Evolutionary conservation across 306 rosid species (phyloP), one percentile per base, ranked within the genome.

Genomic region (Quercus dentata): DNA sequence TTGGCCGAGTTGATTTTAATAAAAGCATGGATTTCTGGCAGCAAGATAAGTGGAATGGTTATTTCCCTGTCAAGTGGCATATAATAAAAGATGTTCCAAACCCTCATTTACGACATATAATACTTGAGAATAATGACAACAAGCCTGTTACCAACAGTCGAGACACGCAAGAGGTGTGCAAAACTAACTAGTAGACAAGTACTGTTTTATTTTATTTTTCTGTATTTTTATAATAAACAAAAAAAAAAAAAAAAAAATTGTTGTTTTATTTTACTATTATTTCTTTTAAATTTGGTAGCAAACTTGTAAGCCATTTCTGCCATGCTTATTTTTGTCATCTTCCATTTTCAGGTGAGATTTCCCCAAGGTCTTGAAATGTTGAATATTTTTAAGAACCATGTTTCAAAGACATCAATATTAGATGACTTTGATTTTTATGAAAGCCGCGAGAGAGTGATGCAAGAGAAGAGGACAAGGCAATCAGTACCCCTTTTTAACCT

Each of bases 1-100:
- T 62, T 10, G 96, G 92, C 4, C 87, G 74, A 19, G 97, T 92
- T 25, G 97, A 92, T 80, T 92, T 89, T 82, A 84, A 85, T 68
- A 91, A 76, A 84, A 92, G 76, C 79, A 92, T 92, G 97, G 96
- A 85, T 71, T 92, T 92, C 86, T 92, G 97, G 97, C 97, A 92
- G 79, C 97, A 92, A 84, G 94, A 91, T 73, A 92, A 92, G 85
- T 92, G 97, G 97, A 91, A 78, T 72, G 97, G 97, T 70, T 88
- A 88, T 76, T 91, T 92, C 82, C 92, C 94, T 44, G 97, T 92
- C 67, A 92, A 92, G 77, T 92, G 97, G 97, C 97, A 91, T 79
- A 84, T 92, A 61, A 78, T 91, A 81, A 92, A 91, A 76, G 97
- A 92, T 58, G 79, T 92, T 83, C 94, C 97, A 21, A 92, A 92